A percentile compares a stretch with the other conserved stretches of the same genome.
These are phyloP conservation scores for Cercospora zeae-maydis DNA, from an alignment of 2,329 filamentous ascomycete species.

Conservation along the genomic window DNA sequence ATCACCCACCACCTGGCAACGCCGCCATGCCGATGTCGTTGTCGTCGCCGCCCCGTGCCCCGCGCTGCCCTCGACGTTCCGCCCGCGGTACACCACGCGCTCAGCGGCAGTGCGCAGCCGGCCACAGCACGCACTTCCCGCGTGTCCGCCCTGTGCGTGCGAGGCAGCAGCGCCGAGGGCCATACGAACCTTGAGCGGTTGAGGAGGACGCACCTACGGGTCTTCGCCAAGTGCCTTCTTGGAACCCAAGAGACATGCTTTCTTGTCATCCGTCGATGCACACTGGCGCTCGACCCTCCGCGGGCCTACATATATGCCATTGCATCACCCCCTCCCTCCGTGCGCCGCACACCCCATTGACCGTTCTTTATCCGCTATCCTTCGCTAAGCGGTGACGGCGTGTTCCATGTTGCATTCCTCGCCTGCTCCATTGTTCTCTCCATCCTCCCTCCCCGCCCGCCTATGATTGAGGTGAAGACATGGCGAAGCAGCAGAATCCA, in stretches of 20 bases:
- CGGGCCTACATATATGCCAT: constrained; percentile 10
- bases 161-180: neutral
- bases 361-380: constrained; percentile 11
- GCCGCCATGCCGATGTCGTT: neutral
- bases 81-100: neutral
- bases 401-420: constrained; percentile 13
- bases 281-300: constrained; percentile 13
- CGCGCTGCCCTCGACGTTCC: neutral
- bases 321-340: constrained; percentile 9
- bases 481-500: constrained; percentile 19
- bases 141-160: neutral
- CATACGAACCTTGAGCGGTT: neutral
- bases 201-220: neutral
- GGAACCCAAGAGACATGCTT: constrained; percentile 19
- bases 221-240: constrained; percentile 21
- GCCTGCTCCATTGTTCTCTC: neutral
- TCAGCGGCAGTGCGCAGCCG: neutral
- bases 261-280: constrained; percentile 17
- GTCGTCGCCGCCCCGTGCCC: neutral
- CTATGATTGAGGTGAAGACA: constrained; percentile 9
- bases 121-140: neutral
- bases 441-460: neutral
- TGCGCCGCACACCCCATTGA: constrained; percentile 1
- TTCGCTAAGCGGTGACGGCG: constrained; percentile 7
- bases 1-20: neutral